These are phyloP conservation scores for Cryptococcus hybrid DNA, from an alignment of 1,284 basidiomycete genomes.

Conservation along the genomic window DNA sequence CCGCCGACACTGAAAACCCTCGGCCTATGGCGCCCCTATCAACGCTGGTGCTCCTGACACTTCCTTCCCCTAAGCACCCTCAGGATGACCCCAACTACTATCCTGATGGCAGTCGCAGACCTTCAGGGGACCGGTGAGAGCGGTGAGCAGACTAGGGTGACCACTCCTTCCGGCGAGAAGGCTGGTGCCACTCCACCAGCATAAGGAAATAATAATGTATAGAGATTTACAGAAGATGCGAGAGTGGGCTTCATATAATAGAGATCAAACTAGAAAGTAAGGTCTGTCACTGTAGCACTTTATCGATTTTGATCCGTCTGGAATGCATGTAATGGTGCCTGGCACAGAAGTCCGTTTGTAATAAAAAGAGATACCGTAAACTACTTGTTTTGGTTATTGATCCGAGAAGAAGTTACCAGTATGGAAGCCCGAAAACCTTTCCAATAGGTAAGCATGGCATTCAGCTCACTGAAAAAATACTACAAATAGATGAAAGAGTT, in stretches of 20 bases:
- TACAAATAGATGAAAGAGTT: too few species aligned
- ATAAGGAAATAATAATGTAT: neutral
- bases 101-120: neutral
- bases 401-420: too few species aligned
- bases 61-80: slow-evolving; percentile 32
- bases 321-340: neutral
- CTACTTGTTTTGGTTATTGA: too few species aligned
- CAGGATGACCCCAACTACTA: slow-evolving; percentile 3
- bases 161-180: slow-evolving; percentile 5
- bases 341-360: too few species aligned
- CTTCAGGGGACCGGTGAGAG: neutral
- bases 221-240: neutral
- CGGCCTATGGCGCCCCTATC: slow-evolving; percentile 24
- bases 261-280: neutral
- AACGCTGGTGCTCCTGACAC: slow-evolving; percentile 30
- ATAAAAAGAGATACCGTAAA: too few species aligned
- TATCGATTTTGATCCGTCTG: neutral
- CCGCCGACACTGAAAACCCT: slow-evolving; percentile 27
- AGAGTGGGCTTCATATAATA: neutral
- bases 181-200: neutral
- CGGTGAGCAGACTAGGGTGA: slow-evolving; percentile 12
- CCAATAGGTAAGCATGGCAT: too few species aligned
- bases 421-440: too few species aligned
- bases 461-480: too few species aligned
- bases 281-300: neutral